Evolutionary conservation across 129 eudicot species (phyloP).

Genomic region (Artemisia annua): DNA sequence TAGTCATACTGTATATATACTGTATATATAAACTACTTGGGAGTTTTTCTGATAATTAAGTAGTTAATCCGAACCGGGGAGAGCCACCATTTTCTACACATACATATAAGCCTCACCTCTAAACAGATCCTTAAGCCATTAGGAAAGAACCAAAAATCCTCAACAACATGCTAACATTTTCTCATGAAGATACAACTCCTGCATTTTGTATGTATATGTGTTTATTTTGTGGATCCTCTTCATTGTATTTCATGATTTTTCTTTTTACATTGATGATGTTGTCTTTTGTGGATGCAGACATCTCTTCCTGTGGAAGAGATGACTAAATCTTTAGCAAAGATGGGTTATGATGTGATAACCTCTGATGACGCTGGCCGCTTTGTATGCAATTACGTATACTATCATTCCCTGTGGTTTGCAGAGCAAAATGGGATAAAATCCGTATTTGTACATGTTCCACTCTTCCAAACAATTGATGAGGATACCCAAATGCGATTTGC

Average conservation of each 20-base stretch:
- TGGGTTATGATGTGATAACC: conserved; percentile 82
- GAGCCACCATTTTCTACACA: background rate
- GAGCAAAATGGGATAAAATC: conserved; percentile 86
- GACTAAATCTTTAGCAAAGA: conserved; percentile 64
- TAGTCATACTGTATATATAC: background rate
- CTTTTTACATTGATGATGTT: too few relatives aligned
- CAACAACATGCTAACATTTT: background rate
- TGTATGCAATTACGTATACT: conserved; percentile 96
- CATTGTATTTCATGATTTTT: background rate
- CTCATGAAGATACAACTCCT: too few relatives aligned
- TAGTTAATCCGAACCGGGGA: too few relatives aligned
- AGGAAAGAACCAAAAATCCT: background rate
- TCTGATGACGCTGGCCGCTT: conserved; percentile 97
- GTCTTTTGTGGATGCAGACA: conserved; percentile 43
- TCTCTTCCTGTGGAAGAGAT: conserved; percentile 78
- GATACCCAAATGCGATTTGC: conserved; percentile 92
- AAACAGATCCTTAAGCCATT: background rate
- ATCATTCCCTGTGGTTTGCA: conserved; percentile 89
- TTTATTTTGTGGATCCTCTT: background rate
- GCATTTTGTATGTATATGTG: background rate
- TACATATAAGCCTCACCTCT: background rate
- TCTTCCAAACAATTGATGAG: conserved; percentile 81
- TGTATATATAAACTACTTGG: too few relatives aligned
- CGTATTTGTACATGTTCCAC: conserved; percentile 93
- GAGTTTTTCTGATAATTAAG: too few relatives aligned